Percentiles rank a stretch among this genome's conserved stretches.
These are phyloP conservation scores for Verticillium longisporum DNA, from an alignment of 2,329 filamentous ascomycete genomes.

Conservation along the genomic window DNA sequence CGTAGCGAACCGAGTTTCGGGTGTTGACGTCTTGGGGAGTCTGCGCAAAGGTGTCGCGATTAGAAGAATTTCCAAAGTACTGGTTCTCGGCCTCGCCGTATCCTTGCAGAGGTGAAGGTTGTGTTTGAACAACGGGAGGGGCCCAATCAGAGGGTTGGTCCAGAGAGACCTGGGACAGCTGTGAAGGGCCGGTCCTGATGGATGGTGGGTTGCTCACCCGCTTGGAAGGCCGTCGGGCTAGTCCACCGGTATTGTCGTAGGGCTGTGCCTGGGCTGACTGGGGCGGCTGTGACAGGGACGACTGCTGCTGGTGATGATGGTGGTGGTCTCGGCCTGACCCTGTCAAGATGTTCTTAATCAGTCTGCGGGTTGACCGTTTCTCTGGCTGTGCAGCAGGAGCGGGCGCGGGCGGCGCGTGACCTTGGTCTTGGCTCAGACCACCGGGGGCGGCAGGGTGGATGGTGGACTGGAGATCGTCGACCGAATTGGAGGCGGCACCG, in stretches of 20 bases:
- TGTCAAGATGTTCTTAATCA: conserved; percentile 48
- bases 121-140: conserved; percentile 18
- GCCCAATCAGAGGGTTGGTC: conserved; percentile 27
- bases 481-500: conserved; percentile 28
- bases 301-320: conserved; percentile 19
- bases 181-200: conserved; percentile 33
- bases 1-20: conserved; percentile 39
- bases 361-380: conserved; percentile 44
- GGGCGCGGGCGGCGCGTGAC: conserved; percentile 11
- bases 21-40: conserved; percentile 28
- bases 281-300: conserved; percentile 16
- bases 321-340: conserved; percentile 25
- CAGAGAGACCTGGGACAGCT: conserved; percentile 28
- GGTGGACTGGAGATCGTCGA: conserved; percentile 31
- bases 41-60: conserved; percentile 31
- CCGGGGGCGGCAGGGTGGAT: conserved; percentile 14
- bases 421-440: conserved; percentile 12
- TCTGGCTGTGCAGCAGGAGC: conserved; percentile 15
- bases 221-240: conserved; percentile 51
- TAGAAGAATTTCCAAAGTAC: conserved; percentile 26
- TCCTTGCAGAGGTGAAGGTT: conserved; percentile 38
- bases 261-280: conserved; percentile 12
- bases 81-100: conserved; percentile 31
- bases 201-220: conserved; percentile 42
- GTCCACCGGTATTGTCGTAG: conserved; percentile 42